These are phyloP conservation scores for Dendrocalamus sinicus DNA, from an alignment of 176 grass and related monocot species.

Conservation along the genomic window DNA sequence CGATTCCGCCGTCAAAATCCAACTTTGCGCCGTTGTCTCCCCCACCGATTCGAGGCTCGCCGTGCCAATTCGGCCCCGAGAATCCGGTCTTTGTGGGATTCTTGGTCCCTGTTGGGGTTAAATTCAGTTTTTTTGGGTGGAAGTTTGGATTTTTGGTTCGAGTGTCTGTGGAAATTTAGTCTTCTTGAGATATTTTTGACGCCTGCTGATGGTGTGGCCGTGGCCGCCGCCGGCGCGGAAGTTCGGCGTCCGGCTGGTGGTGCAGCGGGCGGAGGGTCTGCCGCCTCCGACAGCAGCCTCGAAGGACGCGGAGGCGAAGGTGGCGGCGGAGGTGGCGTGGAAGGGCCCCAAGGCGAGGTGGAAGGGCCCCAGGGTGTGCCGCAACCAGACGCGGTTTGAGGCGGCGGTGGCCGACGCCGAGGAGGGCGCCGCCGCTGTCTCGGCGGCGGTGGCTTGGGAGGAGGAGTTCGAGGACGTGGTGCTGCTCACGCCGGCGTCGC, in stretches of 20 bases:
- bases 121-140: not conserved
- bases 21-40: not conserved
- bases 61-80: slow-evolving; percentile 8
- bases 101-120: slow-evolving; percentile 13
- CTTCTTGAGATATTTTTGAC: not conserved
- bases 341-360: slow-evolving; percentile 62
- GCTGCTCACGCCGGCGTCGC: slow-evolving; percentile 55
- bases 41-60: slow-evolving; percentile 1
- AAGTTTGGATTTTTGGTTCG: not conserved
- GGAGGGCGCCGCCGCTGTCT: slow-evolving; percentile 39
- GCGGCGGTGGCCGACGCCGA: slow-evolving; percentile 40
- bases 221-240: slow-evolving; percentile 70
- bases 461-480: slow-evolving; percentile 82
- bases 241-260: slow-evolving; percentile 67
- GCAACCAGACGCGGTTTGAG: slow-evolving; percentile 85
- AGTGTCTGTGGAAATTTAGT: not conserved
- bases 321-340: slow-evolving; percentile 50
- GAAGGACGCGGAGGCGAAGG: slow-evolving; percentile 24
- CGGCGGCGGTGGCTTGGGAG: slow-evolving; percentile 60
- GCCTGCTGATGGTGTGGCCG: slow-evolving; percentile 69
- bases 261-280: slow-evolving; percentile 64
- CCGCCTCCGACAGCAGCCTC: not conserved
- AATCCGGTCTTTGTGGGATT: not conserved
- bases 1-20: slow-evolving; percentile 39
- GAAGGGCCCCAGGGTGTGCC: slow-evolving; percentile 76